Evolutionary conservation across 2,329 filamentous ascomycete genomes (phyloP), one percentile per base, ranked within the genome.

Genomic region (Aureobasidium sp.): DNA sequence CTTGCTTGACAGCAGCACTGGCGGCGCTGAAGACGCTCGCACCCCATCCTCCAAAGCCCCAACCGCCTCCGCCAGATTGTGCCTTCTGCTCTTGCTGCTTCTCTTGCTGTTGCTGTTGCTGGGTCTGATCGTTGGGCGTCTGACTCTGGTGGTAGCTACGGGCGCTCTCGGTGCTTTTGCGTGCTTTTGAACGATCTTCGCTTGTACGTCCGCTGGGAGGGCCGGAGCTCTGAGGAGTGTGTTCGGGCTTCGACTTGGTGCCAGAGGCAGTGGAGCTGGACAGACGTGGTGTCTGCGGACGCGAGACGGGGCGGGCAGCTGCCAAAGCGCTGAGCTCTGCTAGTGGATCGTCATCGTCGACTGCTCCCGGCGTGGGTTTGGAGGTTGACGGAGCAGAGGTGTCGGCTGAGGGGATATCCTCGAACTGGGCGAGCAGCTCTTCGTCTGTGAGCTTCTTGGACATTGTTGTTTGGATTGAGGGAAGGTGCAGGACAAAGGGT

Each of bases 321-420:
- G 82, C 88, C 38, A 95, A 80, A 61, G 84, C 84, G 68, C 94
- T 88, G 57, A 97, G 80, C 62, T 96, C 90, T 57, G 90, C 90
- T 34, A 97, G 79, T 55, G 91, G 82, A 66, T 95, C 90, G 61
- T 88, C 79, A 62, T 84, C 78, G 56, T 48, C 34, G 58, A 50
- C 27, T 17, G 32, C n/a, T 34, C 54, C 42, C 57, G 58, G 32
- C 57, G 58, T 24, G 48, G 68, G 63, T 41, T 69, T 68, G 53
- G 68, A 63, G 47, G 72, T 65, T 30, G 73, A 68, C 53, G 76
- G 71, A 51, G 78, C 76, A 59, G 74, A 70, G 57, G 74, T 66
- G 64, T 77, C 77, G 61, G 68, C 69, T 52, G 67, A 56, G 56
- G 68, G 63, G 44, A 71, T 64, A 62, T 71, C 67, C 32, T 74